Percentiles rank a stretch among this genome's conserved stretches.
Conservation (phyloP, 225 moss, liverwort and hornwort species). For the Straminergon stramineum region DNA sequence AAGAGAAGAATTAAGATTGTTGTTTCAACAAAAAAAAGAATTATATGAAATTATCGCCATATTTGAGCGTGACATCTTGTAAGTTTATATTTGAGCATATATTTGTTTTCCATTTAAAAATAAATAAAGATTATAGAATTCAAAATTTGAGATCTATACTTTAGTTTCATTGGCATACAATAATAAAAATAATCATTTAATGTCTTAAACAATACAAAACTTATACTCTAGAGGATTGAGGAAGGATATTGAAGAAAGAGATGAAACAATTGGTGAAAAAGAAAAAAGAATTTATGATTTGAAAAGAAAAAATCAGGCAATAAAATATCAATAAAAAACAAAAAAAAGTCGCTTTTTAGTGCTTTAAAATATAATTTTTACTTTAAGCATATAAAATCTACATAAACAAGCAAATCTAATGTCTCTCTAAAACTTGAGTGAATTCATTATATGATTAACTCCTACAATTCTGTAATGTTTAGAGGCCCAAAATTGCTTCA, state of each 20-base stretch:
- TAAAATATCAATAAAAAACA: too few relatives aligned
- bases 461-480: neutral
- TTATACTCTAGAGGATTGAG: conserved; percentile 34
- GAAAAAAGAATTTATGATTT: conserved; percentile 69
- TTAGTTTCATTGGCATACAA: neutral
- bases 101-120: too few relatives aligned
- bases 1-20: conserved; percentile 52
- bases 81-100: neutral
- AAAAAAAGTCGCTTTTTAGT: too few relatives aligned
- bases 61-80: conserved; percentile 73
- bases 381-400: neutral
- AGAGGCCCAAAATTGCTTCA: neutral
- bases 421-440: accelerated
- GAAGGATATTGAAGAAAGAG: conserved; percentile 75
- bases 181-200: neutral
- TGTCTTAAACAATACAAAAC: neutral
- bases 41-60: conserved; percentile 73
- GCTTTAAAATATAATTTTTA: neutral
- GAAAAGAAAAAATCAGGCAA: conserved; percentile 72
- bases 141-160: neutral
- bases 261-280: conserved; percentile 81
- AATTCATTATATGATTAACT: neutral
- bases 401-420: too few relatives aligned
- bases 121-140: too few relatives aligned
- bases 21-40: conserved; percentile 86